phyloP scores from a whole-genome alignment of 202 grass and related monocot species.

The Saccharum hybrid region DNA sequence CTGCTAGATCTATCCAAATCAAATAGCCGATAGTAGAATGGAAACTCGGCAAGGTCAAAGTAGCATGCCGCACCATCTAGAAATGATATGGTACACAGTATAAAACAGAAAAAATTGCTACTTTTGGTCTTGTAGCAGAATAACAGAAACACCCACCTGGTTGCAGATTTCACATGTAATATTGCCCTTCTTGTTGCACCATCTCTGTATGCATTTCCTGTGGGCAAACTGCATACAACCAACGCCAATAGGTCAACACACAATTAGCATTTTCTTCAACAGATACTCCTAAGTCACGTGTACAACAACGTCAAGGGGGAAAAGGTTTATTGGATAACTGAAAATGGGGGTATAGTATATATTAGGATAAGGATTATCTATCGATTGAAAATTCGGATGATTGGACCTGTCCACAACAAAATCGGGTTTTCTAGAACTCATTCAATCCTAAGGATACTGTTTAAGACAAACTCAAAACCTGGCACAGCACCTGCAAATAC shows the following conservation, averaged over 20 bases:
- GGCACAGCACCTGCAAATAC: not conserved
- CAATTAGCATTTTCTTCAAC: slow-evolving; percentile 36
- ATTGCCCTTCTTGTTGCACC: slow-evolving; percentile 98
- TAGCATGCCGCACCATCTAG: not conserved
- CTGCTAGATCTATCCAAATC: not conserved
- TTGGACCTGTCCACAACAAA: not conserved
- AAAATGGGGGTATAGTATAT: not conserved
- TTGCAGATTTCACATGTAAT: slow-evolving; percentile 99
- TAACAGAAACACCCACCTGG: slow-evolving; percentile 62
- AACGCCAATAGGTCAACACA: slow-evolving; percentile 39
- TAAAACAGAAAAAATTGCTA: slow-evolving; percentile 11
- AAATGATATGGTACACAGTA: not conserved
- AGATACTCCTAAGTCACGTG: slow-evolving; percentile 22
- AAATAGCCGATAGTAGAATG: not conserved
- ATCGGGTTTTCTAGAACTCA: not conserved
- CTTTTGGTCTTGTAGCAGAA: slow-evolving; percentile 22
- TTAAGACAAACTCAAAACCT: slow-evolving; percentile 7
- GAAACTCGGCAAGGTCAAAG: not conserved
- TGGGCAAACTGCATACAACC: slow-evolving; percentile 78
- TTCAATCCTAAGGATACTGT: not conserved
- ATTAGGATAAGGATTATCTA: slow-evolving; percentile 33
- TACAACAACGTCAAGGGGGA: not conserved
- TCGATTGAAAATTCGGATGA: not conserved
- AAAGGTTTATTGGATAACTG: slow-evolving; percentile 9
- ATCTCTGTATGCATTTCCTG: slow-evolving; percentile 98